Evolutionary conservation across 1,139 yeast genomes (phyloP).

Genomic region (Yamadazyma atlantica): DNA sequence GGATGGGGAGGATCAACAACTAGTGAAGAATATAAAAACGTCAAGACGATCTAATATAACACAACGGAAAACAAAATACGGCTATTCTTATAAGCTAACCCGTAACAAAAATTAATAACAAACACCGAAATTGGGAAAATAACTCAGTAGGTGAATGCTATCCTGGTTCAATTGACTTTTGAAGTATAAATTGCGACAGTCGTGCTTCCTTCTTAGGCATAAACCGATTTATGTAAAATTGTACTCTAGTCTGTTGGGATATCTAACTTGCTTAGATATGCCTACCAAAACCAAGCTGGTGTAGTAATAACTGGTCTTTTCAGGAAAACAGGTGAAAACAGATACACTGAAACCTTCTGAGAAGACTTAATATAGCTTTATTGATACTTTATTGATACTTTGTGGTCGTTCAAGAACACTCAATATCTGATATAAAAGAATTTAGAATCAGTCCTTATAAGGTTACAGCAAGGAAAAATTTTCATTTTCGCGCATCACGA

Average conservation of each 20-base stretch:
- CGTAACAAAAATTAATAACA: background rate
- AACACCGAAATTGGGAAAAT: background rate
- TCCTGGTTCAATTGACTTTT: constrained; percentile 44
- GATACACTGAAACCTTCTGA: too few species aligned
- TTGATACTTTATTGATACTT: too few species aligned
- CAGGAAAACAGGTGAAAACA: too few species aligned
- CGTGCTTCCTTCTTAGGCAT: constrained; percentile 52
- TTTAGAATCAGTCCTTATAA: background rate
- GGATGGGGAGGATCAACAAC: constrained; percentile 38
- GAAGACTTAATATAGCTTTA: too few species aligned
- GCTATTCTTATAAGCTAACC: background rate
- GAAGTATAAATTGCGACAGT: constrained; percentile 28
- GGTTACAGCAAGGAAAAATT: constrained; percentile 2
- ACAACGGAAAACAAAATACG: background rate
- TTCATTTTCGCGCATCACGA: constrained; percentile 1
- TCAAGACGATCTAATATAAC: constrained; percentile 2
- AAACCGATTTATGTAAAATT: constrained; percentile 18
- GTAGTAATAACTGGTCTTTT: background rate
- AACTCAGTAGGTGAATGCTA: constrained; percentile 23
- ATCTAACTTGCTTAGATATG: background rate
- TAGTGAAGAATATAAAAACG: constrained; percentile 26
- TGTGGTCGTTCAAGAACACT: too few species aligned
- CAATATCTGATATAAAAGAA: background rate
- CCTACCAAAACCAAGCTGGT: background rate
- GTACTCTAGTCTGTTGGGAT: background rate